A percentile compares a stretch with the other conserved stretches of the same genome.
phyloP scores from a whole-genome alignment of 2,329 filamentous ascomycete genomes.

The Verticillium tricorpus region DNA sequence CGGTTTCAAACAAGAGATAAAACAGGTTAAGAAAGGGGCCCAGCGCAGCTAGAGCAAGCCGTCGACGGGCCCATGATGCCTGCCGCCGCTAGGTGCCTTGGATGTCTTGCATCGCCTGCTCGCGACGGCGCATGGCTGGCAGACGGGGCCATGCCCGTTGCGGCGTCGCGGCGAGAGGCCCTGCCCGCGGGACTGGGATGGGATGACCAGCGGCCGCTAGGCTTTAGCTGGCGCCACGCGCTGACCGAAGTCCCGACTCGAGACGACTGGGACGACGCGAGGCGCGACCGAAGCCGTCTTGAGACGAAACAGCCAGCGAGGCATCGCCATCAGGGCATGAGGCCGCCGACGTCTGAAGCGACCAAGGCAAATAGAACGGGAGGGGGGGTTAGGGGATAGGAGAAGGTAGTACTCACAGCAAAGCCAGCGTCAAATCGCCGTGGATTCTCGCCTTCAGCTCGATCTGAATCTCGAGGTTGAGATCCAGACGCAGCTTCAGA shows the following conservation, averaged over 20 bases:
- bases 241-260: neutral
- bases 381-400: neutral
- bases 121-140: neutral
- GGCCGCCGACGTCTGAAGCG: too few species aligned
- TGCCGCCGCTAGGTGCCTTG: neutral
- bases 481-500: constrained; percentile 31
- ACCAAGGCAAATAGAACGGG: neutral
- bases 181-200: neutral
- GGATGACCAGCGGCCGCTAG: neutral
- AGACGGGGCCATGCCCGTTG: neutral
- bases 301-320: neutral
- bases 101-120: neutral
- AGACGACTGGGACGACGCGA: neutral
- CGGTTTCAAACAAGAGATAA: neutral
- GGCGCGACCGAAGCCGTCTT: neutral
- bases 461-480: constrained; percentile 77
- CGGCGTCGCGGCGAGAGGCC: neutral
- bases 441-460: constrained; percentile 76
- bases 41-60: neutral
- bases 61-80: neutral
- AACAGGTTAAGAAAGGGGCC: neutral
- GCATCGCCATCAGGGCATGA: neutral
- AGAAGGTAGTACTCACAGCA: constrained; percentile 51
- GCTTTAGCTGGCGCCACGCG: neutral
- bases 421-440: constrained; percentile 67